Base-by-base conservation (phyloP, 2,329 filamentous ascomycete genomes). In the Aureobasidium uvarum region DNA sequence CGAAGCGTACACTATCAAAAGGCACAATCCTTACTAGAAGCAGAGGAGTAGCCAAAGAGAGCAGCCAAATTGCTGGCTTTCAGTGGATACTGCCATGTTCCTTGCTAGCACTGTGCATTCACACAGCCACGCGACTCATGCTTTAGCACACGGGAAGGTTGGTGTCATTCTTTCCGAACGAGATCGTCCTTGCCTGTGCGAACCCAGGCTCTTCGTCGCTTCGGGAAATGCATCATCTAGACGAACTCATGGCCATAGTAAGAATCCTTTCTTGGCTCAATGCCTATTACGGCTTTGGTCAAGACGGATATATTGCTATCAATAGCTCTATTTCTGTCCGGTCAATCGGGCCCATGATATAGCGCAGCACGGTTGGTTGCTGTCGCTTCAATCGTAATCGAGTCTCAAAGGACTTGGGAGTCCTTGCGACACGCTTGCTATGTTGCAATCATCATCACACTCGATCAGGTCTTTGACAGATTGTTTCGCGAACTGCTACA, bases 371-470 rank as follows among this genome's bases (percentile, higher is more conserved):
- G 23, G 25, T 10, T 58, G 41, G 54, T 6, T 8, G 5, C 11
- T 5, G 20, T 13, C 50, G 50, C 50, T 52, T n/a, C 10, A 38
- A 23, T 20, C 28, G 7, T 5, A 11, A 1, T 14, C 50, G 50
- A 13, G 31, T 52, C 11, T 11, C 20, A 8, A 18, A 14, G 31
- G 8, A 25, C 20, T 11, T 45, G 7, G 41, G 20, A 20, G 31
- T 8, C 4, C 18, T 25, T 39, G 51, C 51, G 50, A 20, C 31
- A n/a, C 36, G n/a, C 10, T 23, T 54, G 51, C 36, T n/a, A 14
- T 50, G 13, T 33, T 51, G 48, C 28, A 39, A 56, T 56, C 36
- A 25, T 20, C 33, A 39, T 56, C 36, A 52, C 50, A 52, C 31
- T 52, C 38, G 13, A 13, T 36, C 31, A 52, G 50, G 50, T 23